These are phyloP conservation scores for Euphorbia celastroides DNA, from an alignment of 441 rosid genomes.

Conservation along the genomic window DNA sequence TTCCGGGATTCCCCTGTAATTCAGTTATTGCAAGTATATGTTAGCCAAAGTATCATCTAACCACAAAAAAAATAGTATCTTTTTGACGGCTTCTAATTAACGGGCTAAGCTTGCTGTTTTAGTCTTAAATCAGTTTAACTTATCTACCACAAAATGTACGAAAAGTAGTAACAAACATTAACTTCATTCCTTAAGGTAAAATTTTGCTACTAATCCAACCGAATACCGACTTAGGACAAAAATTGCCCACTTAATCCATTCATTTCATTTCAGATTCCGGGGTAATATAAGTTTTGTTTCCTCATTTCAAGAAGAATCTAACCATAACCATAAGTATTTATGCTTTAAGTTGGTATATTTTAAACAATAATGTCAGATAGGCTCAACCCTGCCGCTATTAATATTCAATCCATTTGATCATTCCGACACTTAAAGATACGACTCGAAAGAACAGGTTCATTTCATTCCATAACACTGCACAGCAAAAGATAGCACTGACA, in stretches of 20 bases:
- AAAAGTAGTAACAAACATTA: too few relatives aligned
- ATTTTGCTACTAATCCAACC: too few relatives aligned
- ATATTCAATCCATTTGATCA: neutral
- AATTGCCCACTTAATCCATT: neutral
- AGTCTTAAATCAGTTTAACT: neutral
- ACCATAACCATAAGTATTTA: too few relatives aligned
- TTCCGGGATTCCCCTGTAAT: conserved; percentile 73
- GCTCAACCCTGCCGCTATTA: neutral
- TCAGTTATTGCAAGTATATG: too few relatives aligned
- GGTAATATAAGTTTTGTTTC: neutral
- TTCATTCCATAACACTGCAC: neutral
- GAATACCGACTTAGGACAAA: neutral
- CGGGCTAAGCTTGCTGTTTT: neutral
- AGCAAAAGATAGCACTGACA: neutral
- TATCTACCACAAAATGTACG: neutral
- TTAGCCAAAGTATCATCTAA: too few relatives aligned
- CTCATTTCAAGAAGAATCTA: neutral
- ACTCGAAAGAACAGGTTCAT: neutral
- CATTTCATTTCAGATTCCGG: neutral
- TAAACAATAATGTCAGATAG: neutral
- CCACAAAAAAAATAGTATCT: too few relatives aligned
- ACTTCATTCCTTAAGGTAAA: neutral
- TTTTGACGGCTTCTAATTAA: neutral
- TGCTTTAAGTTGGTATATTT: neutral
- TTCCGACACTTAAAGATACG: neutral